Percentiles rank a stretch among this genome's conserved stretches.
These are phyloP conservation scores for Phaeophleospora eucalypticola DNA, from an alignment of 2,329 filamentous ascomycete species.

Conservation along the genomic window DNA sequence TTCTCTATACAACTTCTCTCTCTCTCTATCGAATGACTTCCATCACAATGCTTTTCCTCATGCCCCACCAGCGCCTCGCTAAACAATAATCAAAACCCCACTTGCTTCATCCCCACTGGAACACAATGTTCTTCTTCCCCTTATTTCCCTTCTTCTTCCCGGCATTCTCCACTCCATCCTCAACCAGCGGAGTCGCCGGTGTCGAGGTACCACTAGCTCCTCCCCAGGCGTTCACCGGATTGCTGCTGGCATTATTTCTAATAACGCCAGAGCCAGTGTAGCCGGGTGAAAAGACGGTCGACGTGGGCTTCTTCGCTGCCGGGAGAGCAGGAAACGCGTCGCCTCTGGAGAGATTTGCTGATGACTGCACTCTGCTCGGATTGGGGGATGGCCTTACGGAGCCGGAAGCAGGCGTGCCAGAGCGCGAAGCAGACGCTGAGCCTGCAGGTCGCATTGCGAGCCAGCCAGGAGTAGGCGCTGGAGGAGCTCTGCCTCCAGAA, in stretches of 20 bases:
- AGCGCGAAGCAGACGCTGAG: slow-evolving; percentile 30
- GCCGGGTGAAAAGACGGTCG: slow-evolving; percentile 49
- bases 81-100: too few species aligned
- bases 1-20: too few species aligned
- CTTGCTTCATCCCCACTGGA: slow-evolving; percentile 44
- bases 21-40: too few species aligned
- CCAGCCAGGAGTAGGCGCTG: slow-evolving; percentile 26
- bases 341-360: slow-evolving; percentile 26
- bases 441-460: slow-evolving; percentile 28
- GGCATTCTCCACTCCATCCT: slow-evolving; percentile 23
- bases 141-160: slow-evolving; percentile 47
- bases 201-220: slow-evolving; percentile 25
- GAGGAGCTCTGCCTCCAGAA: slow-evolving; percentile 14
- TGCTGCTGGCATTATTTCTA: slow-evolving; percentile 39
- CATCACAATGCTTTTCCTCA: too few species aligned
- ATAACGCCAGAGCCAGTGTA: slow-evolving; percentile 45
- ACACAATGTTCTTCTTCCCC: slow-evolving; percentile 50
- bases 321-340: slow-evolving; percentile 83
- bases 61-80: too few species aligned
- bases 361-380: slow-evolving; percentile 35
- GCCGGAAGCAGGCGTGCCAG: slow-evolving; percentile 22
- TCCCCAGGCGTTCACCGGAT: slow-evolving; percentile 40
- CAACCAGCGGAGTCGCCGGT: slow-evolving; percentile 12
- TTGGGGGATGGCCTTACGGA: slow-evolving; percentile 31
- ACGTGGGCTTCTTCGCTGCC: slow-evolving; percentile 65